A percentile compares a stretch with the other conserved stretches of the same genome.
phyloP scores from a whole-genome alignment of 805 yeast genomes.

The Wickerhamiella lipophila region DNA sequence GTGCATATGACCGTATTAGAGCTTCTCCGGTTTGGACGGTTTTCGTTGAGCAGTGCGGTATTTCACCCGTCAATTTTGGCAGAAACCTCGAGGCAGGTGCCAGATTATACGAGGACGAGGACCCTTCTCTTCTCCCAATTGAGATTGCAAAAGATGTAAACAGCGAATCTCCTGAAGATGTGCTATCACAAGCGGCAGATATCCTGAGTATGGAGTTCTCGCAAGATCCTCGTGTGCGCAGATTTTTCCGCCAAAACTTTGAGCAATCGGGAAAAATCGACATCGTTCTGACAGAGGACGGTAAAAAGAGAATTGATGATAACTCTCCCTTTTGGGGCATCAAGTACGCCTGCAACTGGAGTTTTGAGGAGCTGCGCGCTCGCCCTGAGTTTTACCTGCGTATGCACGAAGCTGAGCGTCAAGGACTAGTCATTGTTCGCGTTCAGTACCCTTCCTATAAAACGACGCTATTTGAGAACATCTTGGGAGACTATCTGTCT shows the following conservation, averaged over 20 bases:
- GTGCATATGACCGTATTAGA: constrained; percentile 37
- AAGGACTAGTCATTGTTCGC: constrained; percentile 57
- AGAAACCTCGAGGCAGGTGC: constrained; percentile 61
- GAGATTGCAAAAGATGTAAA: constrained; percentile 36
- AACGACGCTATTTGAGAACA: constrained; percentile 30
- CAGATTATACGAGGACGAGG: constrained; percentile 60
- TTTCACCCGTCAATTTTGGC: constrained; percentile 60
- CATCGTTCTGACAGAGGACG: constrained; percentile 73
- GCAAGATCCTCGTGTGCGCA: constrained; percentile 69
- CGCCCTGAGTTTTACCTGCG: constrained; percentile 74
- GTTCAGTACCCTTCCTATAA: constrained; percentile 41
- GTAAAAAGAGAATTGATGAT: constrained; percentile 60
- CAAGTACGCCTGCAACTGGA: constrained; percentile 77
- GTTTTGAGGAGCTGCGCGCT: constrained; percentile 57
- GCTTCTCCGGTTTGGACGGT: constrained; percentile 51
- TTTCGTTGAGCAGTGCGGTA: constrained; percentile 58
- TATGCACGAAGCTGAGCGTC: constrained; percentile 82
- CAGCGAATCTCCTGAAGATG: constrained; percentile 31
- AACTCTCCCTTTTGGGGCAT: constrained; percentile 76
- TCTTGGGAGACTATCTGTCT: constrained; percentile 25
- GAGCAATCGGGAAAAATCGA: constrained; percentile 51
- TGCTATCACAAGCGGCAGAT: constrained; percentile 59
- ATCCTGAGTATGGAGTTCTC: constrained; percentile 68
- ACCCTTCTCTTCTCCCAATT: constrained; percentile 47
- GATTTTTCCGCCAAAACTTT: constrained; percentile 47